Conservation (phyloP, 805 yeast genomes). For the Wickerhamiella australiensis region DNA sequence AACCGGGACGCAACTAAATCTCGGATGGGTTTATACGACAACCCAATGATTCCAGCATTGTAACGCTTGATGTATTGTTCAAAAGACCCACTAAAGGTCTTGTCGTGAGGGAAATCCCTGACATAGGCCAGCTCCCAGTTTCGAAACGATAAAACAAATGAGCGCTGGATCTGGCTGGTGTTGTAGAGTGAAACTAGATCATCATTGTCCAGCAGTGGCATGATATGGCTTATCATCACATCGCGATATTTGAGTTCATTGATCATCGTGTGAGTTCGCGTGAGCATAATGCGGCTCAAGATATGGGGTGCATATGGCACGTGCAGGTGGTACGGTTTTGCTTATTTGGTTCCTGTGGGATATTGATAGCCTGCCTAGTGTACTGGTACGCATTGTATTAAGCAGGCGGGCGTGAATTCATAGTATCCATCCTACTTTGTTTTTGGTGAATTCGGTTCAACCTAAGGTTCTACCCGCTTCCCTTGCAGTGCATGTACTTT, state of each 20-base stretch:
- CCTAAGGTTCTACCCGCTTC: too few species aligned
- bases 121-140: conserved; percentile 4
- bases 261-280: neutral
- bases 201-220: neutral
- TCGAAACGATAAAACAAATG: neutral
- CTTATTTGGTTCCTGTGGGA: too few species aligned
- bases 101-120: neutral
- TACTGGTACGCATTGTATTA: too few species aligned
- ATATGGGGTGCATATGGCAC: neutral
- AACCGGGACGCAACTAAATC: conserved; percentile 8
- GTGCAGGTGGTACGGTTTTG: neutral
- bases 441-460: too few species aligned
- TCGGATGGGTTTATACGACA: neutral
- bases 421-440: too few species aligned
- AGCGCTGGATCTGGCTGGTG: neutral
- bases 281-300: neutral
- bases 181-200: neutral
- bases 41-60: neutral
- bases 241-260: neutral
- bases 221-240: neutral
- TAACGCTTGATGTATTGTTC: conserved; percentile 4
- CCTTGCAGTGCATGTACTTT: too few species aligned
- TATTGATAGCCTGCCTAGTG: too few species aligned
- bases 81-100: neutral
- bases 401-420: too few species aligned